Evolutionary conservation across 306 rosid species (phyloP), one percentile per base, ranked within the genome.

Genomic region (Pachyrhizus erosus): DNA sequence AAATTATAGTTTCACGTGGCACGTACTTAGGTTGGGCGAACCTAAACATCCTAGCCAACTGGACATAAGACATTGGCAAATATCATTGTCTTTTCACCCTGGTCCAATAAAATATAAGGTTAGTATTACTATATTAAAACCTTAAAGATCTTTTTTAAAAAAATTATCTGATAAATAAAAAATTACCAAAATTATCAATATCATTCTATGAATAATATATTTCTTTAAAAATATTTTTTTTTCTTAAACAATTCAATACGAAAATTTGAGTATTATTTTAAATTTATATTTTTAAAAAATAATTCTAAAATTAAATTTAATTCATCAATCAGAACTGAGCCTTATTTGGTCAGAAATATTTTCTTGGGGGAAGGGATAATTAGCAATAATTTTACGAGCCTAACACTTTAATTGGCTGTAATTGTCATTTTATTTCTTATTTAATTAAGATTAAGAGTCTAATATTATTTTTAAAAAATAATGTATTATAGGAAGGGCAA

Each of bases 21-120:
- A 26, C 33, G 4, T 46, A 24, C 54, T 12, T 29, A 26, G 42
- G 61, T 5, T 9, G 39, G 42, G 34, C 5, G 37, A 1, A 33
- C 15, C 26, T 15, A 49, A 78, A 67, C 75, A 23, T 67, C 20
- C 57, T 1, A 79, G 67, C 58, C 40, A 69, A 57, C 71, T 3
- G 18, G 77, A 79, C 33, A 37, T 40, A 27, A 27, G 70, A 55
- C 77, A 70, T 40, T 21, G n/a, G 49, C 61, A 27, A 27, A 57
- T 12, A 33, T 77, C 8, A 37, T 77, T 45, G 62, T 45, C 33
- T 43, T 14, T 33, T n/a, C 24, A 7, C 29, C 48, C 72, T 3
- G 9, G 51, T 45, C 13, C 13, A 45, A 34, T 34, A 34, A 5
- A 34, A 34, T 34, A 34, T 1, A 34, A 34, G 39, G 7, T 34